A percentile compares a stretch with the other conserved stretches of the same genome.
Conservation (phyloP, 306 rosid species). For the Vigna radiata region DNA sequence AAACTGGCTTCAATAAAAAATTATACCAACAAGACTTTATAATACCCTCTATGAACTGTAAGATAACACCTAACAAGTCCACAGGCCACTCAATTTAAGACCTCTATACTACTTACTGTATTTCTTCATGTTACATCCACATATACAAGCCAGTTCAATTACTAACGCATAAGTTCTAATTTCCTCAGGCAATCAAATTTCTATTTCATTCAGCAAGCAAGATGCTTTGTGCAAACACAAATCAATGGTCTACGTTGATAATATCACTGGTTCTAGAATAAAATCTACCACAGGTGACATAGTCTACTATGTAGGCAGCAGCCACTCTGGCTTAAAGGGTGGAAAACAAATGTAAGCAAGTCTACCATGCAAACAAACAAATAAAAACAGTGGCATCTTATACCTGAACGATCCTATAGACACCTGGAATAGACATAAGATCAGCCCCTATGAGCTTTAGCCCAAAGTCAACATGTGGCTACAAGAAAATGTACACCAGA, state of each 20-base stretch:
- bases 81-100: conserved; percentile 24
- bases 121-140: conserved; percentile 3
- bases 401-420: conserved; percentile 90
- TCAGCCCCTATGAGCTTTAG: conserved; percentile 84
- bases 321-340: conserved; percentile 2
- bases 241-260: conserved; percentile 1
- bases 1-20: background rate
- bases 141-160: conserved; percentile 7
- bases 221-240: conserved; percentile 25
- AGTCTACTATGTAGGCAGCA: conserved; percentile 12
- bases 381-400: background rate
- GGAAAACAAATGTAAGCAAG: conserved; percentile 33
- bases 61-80: conserved; percentile 16
- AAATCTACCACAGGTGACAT: conserved; percentile 1
- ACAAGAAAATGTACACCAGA: conserved; percentile 41
- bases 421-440: conserved; percentile 93
- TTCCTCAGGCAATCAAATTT: conserved; percentile 35
- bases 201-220: conserved; percentile 26
- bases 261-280: conserved; percentile 32
- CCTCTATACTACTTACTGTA: background rate
- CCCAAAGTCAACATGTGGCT: conserved; percentile 98
- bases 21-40: background rate
- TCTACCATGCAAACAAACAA: background rate
- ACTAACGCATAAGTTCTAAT: conserved; percentile 29
- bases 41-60: conserved; percentile 31